phyloP scores from a whole-genome alignment of 2,329 filamentous ascomycete species.

The Colletotrichum higginsianum region DNA sequence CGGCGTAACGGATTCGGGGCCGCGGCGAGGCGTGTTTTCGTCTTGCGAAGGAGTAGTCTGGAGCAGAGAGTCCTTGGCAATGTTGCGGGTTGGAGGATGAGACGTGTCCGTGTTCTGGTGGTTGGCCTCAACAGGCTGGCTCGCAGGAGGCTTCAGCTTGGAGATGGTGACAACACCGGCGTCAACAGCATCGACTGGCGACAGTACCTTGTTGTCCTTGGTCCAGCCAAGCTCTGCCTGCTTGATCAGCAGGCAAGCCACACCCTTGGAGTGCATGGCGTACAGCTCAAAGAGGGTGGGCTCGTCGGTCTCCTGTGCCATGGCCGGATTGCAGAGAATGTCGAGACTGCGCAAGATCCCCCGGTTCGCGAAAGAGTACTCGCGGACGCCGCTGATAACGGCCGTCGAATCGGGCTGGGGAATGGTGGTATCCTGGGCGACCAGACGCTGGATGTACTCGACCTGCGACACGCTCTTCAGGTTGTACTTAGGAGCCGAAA shows the following conservation, averaged over 20 bases:
- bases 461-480: conserved; percentile 88
- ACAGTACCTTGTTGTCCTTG: conserved; percentile 88
- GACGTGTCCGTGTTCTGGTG: conserved; percentile 51
- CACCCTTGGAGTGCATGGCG: conserved; percentile 96
- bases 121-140: conserved; percentile 62
- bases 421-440: conserved; percentile 78
- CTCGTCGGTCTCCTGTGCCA: conserved; percentile 75
- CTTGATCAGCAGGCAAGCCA: conserved; percentile 90
- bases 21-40: conserved; percentile 51
- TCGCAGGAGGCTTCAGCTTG: conserved; percentile 72
- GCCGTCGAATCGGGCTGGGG: conserved; percentile 94
- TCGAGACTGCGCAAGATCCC: conserved; percentile 92
- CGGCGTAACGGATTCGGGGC: conserved; percentile 51
- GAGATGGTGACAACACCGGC: conserved; percentile 82
- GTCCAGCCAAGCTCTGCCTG: conserved; percentile 94
- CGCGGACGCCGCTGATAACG: conserved; percentile 95
- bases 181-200: conserved; percentile 82
- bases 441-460: conserved; percentile 85
- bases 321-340: conserved; percentile 82
- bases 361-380: conserved; percentile 91
- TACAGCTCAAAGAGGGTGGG: conserved; percentile 93
- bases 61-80: conserved; percentile 55
- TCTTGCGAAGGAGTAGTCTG: conserved; percentile 47
- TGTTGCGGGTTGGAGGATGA: conserved; percentile 48
- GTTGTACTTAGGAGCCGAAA: conserved; percentile 94